Percentiles rank a stretch among this genome's conserved stretches.
phyloP scores from a whole-genome alignment of 2,329 filamentous ascomycete genomes.

The Fusarium compactum region DNA sequence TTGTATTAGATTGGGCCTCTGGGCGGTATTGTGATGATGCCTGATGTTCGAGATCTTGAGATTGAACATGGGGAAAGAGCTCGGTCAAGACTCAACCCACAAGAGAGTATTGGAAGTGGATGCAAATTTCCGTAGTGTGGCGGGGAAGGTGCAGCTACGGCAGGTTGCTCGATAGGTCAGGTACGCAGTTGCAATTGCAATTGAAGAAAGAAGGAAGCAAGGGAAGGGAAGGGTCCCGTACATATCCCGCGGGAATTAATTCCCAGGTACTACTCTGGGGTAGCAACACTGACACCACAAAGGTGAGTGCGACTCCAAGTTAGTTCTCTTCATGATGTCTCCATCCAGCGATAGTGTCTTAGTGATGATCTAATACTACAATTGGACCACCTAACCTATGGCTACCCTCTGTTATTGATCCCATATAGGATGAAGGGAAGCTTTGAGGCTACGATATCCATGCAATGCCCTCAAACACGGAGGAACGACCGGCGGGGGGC shows the following conservation, averaged over 20 bases:
- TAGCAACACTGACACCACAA: not conserved
- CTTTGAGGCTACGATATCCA: not conserved
- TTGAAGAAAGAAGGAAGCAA: not conserved
- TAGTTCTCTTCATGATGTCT: not conserved
- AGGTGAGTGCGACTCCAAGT: not conserved
- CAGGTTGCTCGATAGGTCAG: conserved; percentile 8
- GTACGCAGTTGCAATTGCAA: conserved; percentile 2
- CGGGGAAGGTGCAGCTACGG: conserved; percentile 36
- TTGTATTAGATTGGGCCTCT: conserved; percentile 15
- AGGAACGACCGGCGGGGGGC: conserved; percentile 41
- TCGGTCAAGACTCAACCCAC: conserved; percentile 17
- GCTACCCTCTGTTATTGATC: not conserved
- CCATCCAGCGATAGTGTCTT: not conserved
- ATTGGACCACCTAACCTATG: not conserved
- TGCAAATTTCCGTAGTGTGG: conserved; percentile 28
- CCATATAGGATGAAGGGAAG: conserved; percentile 19
- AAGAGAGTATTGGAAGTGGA: conserved; percentile 26
- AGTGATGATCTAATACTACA: not conserved
- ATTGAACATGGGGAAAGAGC: conserved; percentile 17
- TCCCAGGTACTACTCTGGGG: not conserved
- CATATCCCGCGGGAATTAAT: conserved; percentile 3
- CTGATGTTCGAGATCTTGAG: conserved; percentile 29
- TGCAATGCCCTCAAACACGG: conserved; percentile 21
- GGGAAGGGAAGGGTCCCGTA: not conserved
- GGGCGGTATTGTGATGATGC: conserved; percentile 27